Evolutionary conservation across 2,329 filamentous ascomycete genomes (phyloP).

Genomic region (Trichophyton schoenleinii): DNA sequence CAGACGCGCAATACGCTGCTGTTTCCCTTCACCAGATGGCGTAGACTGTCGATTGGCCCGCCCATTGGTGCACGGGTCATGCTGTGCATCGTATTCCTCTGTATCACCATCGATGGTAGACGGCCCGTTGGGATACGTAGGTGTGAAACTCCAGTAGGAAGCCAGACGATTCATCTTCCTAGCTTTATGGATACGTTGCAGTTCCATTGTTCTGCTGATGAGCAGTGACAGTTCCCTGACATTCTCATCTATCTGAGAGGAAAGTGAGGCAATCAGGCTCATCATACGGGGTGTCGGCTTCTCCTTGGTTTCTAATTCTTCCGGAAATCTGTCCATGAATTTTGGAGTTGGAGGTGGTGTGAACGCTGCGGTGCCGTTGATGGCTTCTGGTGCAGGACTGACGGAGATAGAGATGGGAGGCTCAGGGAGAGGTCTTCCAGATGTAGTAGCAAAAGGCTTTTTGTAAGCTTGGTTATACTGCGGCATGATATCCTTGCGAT

Average conservation of each 20-base stretch:
- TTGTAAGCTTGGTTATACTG: background rate
- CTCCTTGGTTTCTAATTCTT: background rate
- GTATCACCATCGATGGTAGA: background rate
- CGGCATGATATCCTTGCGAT: background rate
- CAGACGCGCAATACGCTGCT: slow-evolving; percentile 25
- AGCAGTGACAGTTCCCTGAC: slow-evolving; percentile 1
- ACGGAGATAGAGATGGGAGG: background rate
- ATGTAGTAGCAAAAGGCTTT: background rate
- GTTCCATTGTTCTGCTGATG: slow-evolving; percentile 14
- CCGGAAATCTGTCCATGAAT: background rate
- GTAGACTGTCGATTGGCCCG: background rate
- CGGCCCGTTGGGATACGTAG: slow-evolving; percentile 14
- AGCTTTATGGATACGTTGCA: slow-evolving; percentile 13
- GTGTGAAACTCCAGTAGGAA: slow-evolving; percentile 32
- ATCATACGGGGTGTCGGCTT: background rate
- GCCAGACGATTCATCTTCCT: slow-evolving; percentile 21
- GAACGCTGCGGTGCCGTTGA: background rate
- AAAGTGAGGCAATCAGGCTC: slow-evolving; percentile 3
- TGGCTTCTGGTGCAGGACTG: background rate
- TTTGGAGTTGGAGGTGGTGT: background rate
- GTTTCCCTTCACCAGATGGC: slow-evolving; percentile 21
- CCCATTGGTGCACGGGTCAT: background rate
- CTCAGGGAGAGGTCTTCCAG: background rate
- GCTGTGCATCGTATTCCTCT: background rate
- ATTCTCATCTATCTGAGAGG: slow-evolving; percentile 2